These are phyloP conservation scores for Cryptosporidium sp. DNA, from an alignment of 169 alveolate genomes.

Conservation along the genomic window DNA sequence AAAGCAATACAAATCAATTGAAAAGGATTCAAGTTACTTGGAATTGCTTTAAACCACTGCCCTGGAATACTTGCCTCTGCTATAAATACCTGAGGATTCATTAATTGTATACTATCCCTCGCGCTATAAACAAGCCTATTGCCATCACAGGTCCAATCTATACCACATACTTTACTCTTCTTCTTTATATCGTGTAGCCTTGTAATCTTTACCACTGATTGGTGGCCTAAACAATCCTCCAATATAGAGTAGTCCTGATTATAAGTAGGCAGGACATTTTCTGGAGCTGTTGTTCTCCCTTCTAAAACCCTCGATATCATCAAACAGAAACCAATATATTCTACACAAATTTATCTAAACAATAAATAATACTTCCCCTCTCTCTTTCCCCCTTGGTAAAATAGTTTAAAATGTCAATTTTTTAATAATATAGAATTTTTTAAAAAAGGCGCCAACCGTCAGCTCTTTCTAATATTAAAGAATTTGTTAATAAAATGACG, in stretches of 20 bases:
- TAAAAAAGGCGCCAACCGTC: constrained; percentile 7
- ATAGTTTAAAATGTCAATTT: background rate
- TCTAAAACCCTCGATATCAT: constrained; percentile 22
- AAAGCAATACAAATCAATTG: constrained; percentile 40
- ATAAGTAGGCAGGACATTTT: constrained; percentile 37
- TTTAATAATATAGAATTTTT: no score
- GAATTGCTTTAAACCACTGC: constrained; percentile 55
- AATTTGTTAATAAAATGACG: background rate
- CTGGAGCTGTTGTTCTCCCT: constrained; percentile 47
- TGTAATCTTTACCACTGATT: constrained; percentile 32
- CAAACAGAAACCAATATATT: background rate
- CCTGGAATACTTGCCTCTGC: constrained; percentile 35
- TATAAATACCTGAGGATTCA: constrained; percentile 19
- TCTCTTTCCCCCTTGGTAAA: background rate
- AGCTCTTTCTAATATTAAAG: background rate
- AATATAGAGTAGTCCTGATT: constrained; percentile 2
- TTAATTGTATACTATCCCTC: constrained; percentile 16
- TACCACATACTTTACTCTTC: constrained; percentile 30
- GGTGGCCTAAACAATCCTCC: constrained; percentile 46
- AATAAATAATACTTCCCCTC: background rate
- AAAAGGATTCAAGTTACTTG: constrained; percentile 2
- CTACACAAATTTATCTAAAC: background rate
- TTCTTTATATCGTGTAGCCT: constrained; percentile 41
- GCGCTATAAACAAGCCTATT: constrained; percentile 31
- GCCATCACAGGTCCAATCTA: constrained; percentile 60